Evolutionary conservation across 371 early-diverging fungal genomes (phyloP), one percentile per base, ranked within the genome.

Genomic region (Funneliformis caledonium): DNA sequence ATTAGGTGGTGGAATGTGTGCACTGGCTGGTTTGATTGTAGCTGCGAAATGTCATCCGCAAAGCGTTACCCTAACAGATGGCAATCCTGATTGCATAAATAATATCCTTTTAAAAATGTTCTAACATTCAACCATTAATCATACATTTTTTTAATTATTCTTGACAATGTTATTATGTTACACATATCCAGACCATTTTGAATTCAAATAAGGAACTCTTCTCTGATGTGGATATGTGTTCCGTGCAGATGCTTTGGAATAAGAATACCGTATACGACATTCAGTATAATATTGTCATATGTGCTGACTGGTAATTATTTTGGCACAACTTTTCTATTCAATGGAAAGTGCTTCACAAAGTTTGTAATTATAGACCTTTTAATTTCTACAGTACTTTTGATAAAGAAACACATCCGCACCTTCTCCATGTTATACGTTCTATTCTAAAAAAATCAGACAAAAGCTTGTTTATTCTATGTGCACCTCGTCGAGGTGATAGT

Each of bases 1-100:
- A 22, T 45, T 70, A 70, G 70, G 70, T 47, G 70, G 70, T 2
- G 70, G 70, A 43, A 70, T 70, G 70, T 70, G 70, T 43, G 42
- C 70, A 70, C 22, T 70, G 22, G 70, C 70, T 10, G 47, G 70
- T 47, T 70, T 70, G 22, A 43, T 70, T 6, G 11, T 70, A 10
- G 70, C 70, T 70, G 22, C 70, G 12, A 70, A 43, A 43, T 70
- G 70, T 26, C 42, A 70, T 37, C 70, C 70, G 10, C 22, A n/a
- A 43, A 47, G 45, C 45, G 47, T 70, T 70, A 47, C 70, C 7
- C 45, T 70, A 45, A 70, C 70, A 6, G 70, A 70, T 43, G 70
- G 70, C 11, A 70, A 70, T 43, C 70, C 70, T 43, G n/a, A 70
- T 43, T 70, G 70, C 5, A 11, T 70, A 10, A 11, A 70, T 45